Evolutionary conservation across 805 yeast genomes (phyloP), one percentile per base, ranked within the genome.

Genomic region (Nakazawaea ernobii): DNA sequence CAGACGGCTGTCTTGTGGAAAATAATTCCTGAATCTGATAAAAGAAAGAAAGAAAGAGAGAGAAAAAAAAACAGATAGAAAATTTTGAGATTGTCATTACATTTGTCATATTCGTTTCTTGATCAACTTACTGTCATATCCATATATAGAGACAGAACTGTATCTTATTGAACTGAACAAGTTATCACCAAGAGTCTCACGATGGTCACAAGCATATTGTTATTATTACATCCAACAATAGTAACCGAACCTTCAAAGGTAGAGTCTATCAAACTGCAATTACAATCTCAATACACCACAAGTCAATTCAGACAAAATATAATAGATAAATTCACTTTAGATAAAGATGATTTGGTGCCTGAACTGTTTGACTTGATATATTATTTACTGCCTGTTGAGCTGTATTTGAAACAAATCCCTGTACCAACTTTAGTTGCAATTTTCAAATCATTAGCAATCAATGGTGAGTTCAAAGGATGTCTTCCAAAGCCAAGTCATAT

Each of bases 211-310:
- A 43, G 35, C 17, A 56, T 62, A 17, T 63, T 82, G 46, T 62
- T 82, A 27, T 66, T 83, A 43, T 70, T 83, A 46, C 89, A 83
- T 57, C 89, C 89, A 15, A 82, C 86, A 7, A 73, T 78, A 42
- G 86, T 82, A 10, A 76, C 83, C 0, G 73, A 75, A 35, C 83
- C 81, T 39, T 67, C 60, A 4, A 46, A 65, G 15, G 78, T 82
- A 15, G 72, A 66, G 41, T 35, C 51, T 1, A 61, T 67, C 36
- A 78, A 79, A 60, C 49, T 52, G 11, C 49, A 55, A 14, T 57
- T 74, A 35, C 43, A 49, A 14, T 27, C 45, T 5, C 53, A 63
- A 32, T 54, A 59, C 30, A 61, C 59, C 27, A 57, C 69, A 8
- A 56, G 51, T 26, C 50, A 59, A 2, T 55, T 69, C 10, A 66